These are phyloP conservation scores for Russula emetica DNA, from an alignment of 768 basidiomycete genomes.

Conservation along the genomic window DNA sequence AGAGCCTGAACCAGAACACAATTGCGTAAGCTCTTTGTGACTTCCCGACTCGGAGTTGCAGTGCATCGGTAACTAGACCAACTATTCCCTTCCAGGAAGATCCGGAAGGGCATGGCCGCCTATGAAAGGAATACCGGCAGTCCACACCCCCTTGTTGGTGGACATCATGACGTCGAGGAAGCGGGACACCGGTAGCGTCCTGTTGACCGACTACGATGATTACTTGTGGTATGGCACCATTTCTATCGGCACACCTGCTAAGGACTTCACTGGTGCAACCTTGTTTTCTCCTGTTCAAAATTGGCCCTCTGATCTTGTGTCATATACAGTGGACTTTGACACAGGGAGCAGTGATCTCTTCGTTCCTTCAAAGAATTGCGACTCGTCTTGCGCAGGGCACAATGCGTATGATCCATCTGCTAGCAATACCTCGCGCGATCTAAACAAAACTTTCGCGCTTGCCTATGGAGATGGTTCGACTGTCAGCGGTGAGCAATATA, in stretches of 20 bases:
- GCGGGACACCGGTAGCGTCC: background rate
- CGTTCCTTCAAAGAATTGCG: conserved; percentile 36
- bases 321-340: conserved; percentile 39
- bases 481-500: conserved; percentile 41
- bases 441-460: conserved; percentile 33
- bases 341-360: conserved; percentile 36
- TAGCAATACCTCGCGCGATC: conserved; percentile 28
- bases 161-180: background rate
- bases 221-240: conserved; percentile 19
- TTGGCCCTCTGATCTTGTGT: conserved; percentile 37
- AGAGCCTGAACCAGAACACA: background rate
- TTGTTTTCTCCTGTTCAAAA: background rate
- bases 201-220: background rate
- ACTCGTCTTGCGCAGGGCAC: conserved; percentile 31
- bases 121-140: conserved; percentile 8
- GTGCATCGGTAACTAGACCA: background rate
- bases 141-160: background rate
- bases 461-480: conserved; percentile 40
- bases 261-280: conserved; percentile 2
- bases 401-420: background rate
- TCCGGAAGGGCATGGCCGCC: background rate
- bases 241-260: conserved; percentile 17
- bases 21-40: background rate
- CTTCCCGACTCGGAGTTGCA: background rate
- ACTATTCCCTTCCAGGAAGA: conserved; percentile 2